Evolutionary conservation across 1,284 basidiomycete species (phyloP).

Genomic region (Trichosporon sp.): DNA sequence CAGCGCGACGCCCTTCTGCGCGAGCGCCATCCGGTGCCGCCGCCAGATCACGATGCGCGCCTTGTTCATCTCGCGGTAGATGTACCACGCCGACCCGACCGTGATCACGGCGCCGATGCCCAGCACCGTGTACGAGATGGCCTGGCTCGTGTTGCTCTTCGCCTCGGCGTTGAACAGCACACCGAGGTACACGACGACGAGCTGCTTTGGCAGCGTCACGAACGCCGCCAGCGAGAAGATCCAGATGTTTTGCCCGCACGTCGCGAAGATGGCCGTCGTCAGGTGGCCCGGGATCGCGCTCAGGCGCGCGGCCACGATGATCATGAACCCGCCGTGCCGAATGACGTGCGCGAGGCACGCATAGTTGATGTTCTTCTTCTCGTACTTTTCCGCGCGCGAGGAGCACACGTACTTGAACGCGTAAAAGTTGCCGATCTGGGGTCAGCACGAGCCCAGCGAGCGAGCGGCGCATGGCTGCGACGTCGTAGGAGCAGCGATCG

Average conservation of each 20-base stretch:
- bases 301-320: conserved; percentile 66
- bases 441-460: conserved; percentile 35
- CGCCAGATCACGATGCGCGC: conserved; percentile 71
- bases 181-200: conserved; percentile 69
- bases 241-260: conserved; percentile 70
- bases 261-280: conserved; percentile 65
- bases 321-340: conserved; percentile 71
- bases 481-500: no score
- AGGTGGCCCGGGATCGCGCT: conserved; percentile 68
- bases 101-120: conserved; percentile 67
- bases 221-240: conserved; percentile 66
- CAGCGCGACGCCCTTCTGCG: conserved; percentile 12
- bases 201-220: conserved; percentile 70
- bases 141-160: conserved; percentile 49
- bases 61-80: conserved; percentile 68
- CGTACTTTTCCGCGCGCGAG: conserved; percentile 64
- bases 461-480: no score
- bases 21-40: conserved; percentile 53
- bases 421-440: conserved; percentile 33
- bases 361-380: conserved; percentile 66
- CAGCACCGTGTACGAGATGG: conserved; percentile 61
- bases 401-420: conserved; percentile 53
- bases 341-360: conserved; percentile 72
- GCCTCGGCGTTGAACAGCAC: conserved; percentile 55
- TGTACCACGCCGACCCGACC: conserved; percentile 74